These are phyloP conservation scores for Sphagnum fallax DNA, from an alignment of 228 moss, liverwort and hornwort genomes.

Conservation along the genomic window DNA sequence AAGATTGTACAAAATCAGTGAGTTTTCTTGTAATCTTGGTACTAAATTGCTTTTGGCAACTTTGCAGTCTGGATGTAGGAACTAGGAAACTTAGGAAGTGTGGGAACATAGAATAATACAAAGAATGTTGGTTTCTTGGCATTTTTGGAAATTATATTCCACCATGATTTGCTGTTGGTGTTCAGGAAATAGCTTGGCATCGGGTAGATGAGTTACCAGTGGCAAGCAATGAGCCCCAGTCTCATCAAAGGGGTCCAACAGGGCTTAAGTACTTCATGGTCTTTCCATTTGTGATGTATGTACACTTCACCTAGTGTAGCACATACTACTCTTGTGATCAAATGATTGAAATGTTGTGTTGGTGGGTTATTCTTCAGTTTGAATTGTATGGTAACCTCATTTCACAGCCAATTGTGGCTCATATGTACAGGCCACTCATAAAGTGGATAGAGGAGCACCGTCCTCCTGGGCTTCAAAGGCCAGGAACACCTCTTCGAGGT, in stretches of 20 bases:
- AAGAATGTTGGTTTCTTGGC: no score
- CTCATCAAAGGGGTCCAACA: constrained; percentile 89
- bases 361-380: no score
- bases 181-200: constrained; percentile 94
- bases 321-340: no score
- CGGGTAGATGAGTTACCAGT: constrained; percentile 87
- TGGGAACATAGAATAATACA: no score
- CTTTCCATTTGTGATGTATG: constrained; percentile 65
- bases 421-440: constrained; percentile 38
- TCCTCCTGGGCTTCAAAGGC: constrained; percentile 19
- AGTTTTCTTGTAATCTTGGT: not conserved
- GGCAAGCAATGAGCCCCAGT: constrained; percentile 65
- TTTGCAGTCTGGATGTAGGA: not conserved
- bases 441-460: constrained; percentile 58
- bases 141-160: not conserved
- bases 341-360: no score
- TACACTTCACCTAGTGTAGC: not conserved
- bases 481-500: constrained; percentile 37
- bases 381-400: no score
- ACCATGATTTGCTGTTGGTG: not conserved
- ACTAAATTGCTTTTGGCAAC: not conserved
- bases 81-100: not conserved
- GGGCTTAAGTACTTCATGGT: constrained; percentile 98
- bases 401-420: no score
- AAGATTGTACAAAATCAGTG: not conserved